These are phyloP conservation scores for Acer negundo DNA, from an alignment of 345 rosid species.

Conservation along the genomic window DNA sequence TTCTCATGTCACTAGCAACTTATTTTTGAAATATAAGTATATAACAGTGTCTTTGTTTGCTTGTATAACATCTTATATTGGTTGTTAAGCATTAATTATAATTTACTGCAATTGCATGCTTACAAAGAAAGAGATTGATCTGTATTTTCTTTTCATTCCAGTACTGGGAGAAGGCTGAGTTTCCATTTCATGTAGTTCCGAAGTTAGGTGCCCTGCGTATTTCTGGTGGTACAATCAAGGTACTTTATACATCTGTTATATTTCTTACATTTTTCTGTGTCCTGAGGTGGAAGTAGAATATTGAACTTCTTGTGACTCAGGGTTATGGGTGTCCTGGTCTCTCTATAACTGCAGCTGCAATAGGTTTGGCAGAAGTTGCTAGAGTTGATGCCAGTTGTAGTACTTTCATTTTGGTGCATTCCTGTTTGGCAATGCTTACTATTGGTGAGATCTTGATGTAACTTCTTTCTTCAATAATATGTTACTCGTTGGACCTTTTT, in stretches of 20 bases:
- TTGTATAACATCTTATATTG: not conserved
- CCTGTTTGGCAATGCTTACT: constrained; percentile 91
- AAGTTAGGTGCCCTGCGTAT: constrained; percentile 65
- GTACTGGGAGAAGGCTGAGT: constrained; percentile 99
- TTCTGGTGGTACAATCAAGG: constrained; percentile 94
- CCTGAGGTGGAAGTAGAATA: constrained; percentile 16
- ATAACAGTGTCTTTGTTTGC: not conserved
- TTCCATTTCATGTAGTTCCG: constrained; percentile 85
- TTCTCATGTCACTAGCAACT: constrained; percentile 14
- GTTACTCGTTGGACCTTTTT: not conserved
- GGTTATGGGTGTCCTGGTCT: constrained; percentile 96
- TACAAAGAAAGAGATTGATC: constrained; percentile 7
- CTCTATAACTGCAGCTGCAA: constrained; percentile 70
- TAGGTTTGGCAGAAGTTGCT: constrained; percentile 74
- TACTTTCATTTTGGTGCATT: constrained; percentile 87
- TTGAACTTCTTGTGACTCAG: constrained; percentile 43
- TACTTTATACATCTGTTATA: constrained; percentile 23
- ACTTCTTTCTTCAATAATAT: not conserved
- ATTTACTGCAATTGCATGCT: not conserved
- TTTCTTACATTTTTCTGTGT: not conserved
- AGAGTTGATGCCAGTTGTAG: constrained; percentile 98
- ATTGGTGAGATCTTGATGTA: constrained; percentile 56
- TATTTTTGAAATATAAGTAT: not conserved
- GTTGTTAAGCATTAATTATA: not conserved
- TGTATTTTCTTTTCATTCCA: constrained; percentile 25